Base-by-base conservation (phyloP, 1,284 basidiomycete species). In the Grifola frondosa region DNA sequence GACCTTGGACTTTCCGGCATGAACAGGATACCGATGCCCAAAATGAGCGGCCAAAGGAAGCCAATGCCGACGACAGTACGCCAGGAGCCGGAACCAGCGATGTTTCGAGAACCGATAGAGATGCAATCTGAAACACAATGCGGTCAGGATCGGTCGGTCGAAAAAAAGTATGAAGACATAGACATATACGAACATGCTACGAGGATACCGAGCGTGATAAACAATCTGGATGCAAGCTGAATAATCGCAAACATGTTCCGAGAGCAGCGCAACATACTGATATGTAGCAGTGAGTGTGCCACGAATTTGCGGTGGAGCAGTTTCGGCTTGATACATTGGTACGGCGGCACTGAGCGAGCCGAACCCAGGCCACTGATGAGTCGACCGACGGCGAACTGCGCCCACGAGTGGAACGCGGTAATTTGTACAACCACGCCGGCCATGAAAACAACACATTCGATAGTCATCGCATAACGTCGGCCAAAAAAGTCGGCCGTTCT, bases 321-420 rank as follows among this genome's bases (percentile, higher is more conserved):
- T 82, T 63, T 90, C 87, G 6, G 83, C 81, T 70, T 86, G 81
- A 59, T 86, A 88, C 64, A 85, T 81, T 2, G 89, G 90, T 0
- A 92, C 88, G 1, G 82, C 85, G 26, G 85, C 84, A 36, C 79
- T 81, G 5, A 89, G 73, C 0, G 81, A 84, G 21, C 88, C 88
- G 31, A 90, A 28, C 77, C 82, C 21, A 88, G 57, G 33, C 84
- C 87, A 30, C 79, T 74, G 40, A 90, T 65, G 31, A 88, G 69
- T 21, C 88, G 76, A 7, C 88, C 88, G 37, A 91, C 77, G 22
- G 78, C 79, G 53, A 81, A 71, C 58, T 85, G 81, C 35, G 74
- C 70, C 83, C 84, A 86, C 1, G 70, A 66, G 35, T 59, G 48
- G 16, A 64, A 63, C 2, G 80, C 50, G 3, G 73, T 60, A 24